phyloP scores from a whole-genome alignment of 371 early-diverging fungal species.

The Caulochytrium protostelioides region DNA sequence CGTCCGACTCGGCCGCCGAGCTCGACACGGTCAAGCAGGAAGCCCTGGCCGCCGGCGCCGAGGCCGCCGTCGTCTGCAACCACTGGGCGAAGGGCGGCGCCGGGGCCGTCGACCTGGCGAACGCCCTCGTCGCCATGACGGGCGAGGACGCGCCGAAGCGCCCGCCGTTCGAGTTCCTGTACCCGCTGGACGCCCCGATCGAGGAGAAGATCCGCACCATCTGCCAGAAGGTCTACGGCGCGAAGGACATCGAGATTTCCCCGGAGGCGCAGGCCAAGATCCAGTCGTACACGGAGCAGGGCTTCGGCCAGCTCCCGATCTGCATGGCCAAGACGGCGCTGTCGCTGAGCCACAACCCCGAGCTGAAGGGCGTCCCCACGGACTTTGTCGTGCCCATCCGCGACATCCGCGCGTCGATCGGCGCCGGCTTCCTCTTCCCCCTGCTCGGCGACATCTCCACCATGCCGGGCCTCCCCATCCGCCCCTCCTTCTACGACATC shows the following conservation, averaged over 20 bases:
- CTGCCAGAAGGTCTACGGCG: conserved; percentile 80
- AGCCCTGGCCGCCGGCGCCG: conserved; percentile 66
- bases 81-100: conserved; percentile 86
- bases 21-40: conserved; percentile 46
- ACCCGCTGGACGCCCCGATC: conserved; percentile 49
- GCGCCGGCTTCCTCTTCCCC: conserved; percentile 94
- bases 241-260: conserved; percentile 60
- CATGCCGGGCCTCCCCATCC: conserved; percentile 92
- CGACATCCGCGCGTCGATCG: conserved; percentile 80
- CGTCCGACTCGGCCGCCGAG: conserved; percentile 70
- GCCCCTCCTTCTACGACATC: conserved; percentile 90
- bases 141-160: neutral
- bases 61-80: conserved; percentile 57
- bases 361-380: conserved; percentile 72
- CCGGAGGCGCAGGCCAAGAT: conserved; percentile 62
- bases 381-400: conserved; percentile 78
- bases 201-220: conserved; percentile 75
- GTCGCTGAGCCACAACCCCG: conserved; percentile 70
- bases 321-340: conserved; percentile 97
- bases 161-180: conserved; percentile 56
- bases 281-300: conserved; percentile 52
- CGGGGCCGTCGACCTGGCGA: conserved; percentile 70
- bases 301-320: conserved; percentile 66
- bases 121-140: conserved; percentile 40
- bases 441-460: conserved; percentile 88